Conservation (phyloP, 768 basidiomycete species). For the Suillus clintonianus region DNA sequence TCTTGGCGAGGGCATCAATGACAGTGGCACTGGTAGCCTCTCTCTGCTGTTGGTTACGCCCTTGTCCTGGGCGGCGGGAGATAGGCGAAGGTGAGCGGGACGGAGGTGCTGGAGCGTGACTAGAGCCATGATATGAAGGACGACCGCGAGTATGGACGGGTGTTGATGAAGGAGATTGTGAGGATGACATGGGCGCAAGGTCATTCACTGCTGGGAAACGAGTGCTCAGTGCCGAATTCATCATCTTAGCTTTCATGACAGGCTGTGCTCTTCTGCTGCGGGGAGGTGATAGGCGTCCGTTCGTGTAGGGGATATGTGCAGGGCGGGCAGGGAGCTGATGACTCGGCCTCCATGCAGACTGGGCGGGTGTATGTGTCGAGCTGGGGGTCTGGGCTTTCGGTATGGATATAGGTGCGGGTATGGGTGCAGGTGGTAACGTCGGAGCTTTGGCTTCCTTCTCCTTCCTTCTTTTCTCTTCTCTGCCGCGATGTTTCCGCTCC, state of each 20-base stretch:
- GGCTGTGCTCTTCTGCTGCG: slow-evolving; percentile 26
- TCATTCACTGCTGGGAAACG: slow-evolving; percentile 25
- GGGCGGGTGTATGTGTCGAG: slow-evolving; percentile 25
- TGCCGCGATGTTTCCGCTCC: slow-evolving; percentile 45
- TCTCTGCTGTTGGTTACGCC: slow-evolving; percentile 23
- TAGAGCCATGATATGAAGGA: slow-evolving; percentile 20
- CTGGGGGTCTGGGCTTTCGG: slow-evolving; percentile 21
- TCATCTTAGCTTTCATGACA: slow-evolving; percentile 27
- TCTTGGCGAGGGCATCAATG: slow-evolving; percentile 53
- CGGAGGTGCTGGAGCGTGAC: slow-evolving; percentile 19
- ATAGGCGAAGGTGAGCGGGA: slow-evolving; percentile 45
- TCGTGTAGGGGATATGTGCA: slow-evolving; percentile 20
- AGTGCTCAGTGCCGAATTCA: slow-evolving; percentile 19
- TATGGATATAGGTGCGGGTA: slow-evolving; percentile 14
- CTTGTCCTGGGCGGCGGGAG: slow-evolving; percentile 39
- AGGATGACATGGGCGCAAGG: slow-evolving; percentile 12
- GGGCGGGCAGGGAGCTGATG: slow-evolving; percentile 32
- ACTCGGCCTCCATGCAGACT: slow-evolving; percentile 20
- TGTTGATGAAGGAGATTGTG: slow-evolving; percentile 38
- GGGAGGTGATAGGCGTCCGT: slow-evolving; percentile 29
- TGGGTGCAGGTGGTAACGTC: slow-evolving; percentile 12
- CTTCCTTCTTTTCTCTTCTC: slow-evolving; percentile 50
- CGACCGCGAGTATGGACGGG: slow-evolving; percentile 31
- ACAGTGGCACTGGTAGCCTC: slow-evolving; percentile 20
- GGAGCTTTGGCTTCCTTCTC: slow-evolving; percentile 28